Conservation (phyloP, 2,329 filamentous ascomycete genomes). For the Monilinia laxa region DNA sequence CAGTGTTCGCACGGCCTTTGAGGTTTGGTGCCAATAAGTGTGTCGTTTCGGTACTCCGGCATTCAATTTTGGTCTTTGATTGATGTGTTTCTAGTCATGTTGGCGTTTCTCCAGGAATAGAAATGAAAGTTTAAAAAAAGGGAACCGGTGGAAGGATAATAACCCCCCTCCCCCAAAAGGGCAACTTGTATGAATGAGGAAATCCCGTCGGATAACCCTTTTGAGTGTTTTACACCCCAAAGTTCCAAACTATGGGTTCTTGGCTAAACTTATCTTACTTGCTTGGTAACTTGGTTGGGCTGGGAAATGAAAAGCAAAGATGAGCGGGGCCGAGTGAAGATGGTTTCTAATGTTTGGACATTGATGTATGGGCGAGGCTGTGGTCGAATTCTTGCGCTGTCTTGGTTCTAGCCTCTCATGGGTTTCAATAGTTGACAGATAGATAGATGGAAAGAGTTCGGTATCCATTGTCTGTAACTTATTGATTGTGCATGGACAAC, state of each 20-base stretch:
- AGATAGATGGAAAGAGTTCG: neutral
- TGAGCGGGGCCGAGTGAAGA: conserved; percentile 4
- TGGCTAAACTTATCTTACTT: neutral
- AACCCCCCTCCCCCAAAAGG: too few species aligned
- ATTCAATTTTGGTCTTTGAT: conserved; percentile 6
- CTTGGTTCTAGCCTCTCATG: conserved; percentile 10
- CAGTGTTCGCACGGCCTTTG: neutral
- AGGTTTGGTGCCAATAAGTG: neutral
- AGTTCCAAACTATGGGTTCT: neutral
- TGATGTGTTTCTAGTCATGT: conserved; percentile 4
- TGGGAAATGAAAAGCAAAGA: conserved; percentile 5
- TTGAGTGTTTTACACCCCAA: neutral
- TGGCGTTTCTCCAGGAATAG: conserved; percentile 17
- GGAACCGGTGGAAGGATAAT: too few species aligned
- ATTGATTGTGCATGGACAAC: conserved; percentile 9
- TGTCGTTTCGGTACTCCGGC: conserved; percentile 11
- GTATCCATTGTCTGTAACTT: neutral
- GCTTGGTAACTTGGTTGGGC: neutral
- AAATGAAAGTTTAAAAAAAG: neutral
- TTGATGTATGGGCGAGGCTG: conserved; percentile 23
- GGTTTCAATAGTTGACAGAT: conserved; percentile 15
- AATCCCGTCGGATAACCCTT: conserved; percentile 18
- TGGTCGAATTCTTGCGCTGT: conserved; percentile 10
- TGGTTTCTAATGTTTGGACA: conserved; percentile 19
- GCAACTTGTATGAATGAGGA: neutral